A percentile compares a stretch with the other conserved stretches of the same genome.
These are phyloP conservation scores for Picochlorum costavermella DNA, from an alignment of 139 green algal species.

Conservation along the genomic window DNA sequence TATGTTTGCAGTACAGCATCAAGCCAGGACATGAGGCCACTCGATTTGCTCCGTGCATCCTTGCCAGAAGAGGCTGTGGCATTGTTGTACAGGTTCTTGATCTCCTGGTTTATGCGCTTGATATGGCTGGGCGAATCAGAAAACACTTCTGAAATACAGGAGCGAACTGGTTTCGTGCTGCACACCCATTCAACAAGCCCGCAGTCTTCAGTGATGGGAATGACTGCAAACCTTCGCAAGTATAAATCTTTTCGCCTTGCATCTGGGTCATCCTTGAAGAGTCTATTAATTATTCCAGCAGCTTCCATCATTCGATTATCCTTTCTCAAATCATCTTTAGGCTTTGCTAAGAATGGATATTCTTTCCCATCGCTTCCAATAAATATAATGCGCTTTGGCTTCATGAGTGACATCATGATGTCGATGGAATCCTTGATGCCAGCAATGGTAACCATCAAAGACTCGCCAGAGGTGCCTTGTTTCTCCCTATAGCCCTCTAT, in stretches of 20 bases:
- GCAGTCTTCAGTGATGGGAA: slow-evolving; percentile 88
- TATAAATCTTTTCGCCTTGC: slow-evolving; percentile 62
- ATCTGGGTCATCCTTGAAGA: slow-evolving; percentile 41
- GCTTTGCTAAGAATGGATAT: slow-evolving; percentile 95
- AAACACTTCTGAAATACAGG: slow-evolving; percentile 59
- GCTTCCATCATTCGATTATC: slow-evolving; percentile 97
- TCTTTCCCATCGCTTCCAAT: slow-evolving; percentile 64
- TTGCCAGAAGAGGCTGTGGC: slow-evolving; percentile 60
- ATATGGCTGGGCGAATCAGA: slow-evolving; percentile 21
- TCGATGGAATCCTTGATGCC: slow-evolving; percentile 72
- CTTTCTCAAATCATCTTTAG: slow-evolving; percentile 96
- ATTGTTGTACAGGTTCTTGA: slow-evolving; percentile 22
- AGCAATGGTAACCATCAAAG: slow-evolving; percentile 49
- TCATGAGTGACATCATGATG: slow-evolving; percentile 73
- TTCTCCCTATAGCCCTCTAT: background rate
- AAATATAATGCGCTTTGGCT: slow-evolving; percentile 78
- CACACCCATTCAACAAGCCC: slow-evolving; percentile 79
- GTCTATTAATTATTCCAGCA: slow-evolving; percentile 58
- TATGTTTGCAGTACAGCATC: slow-evolving; percentile 57
- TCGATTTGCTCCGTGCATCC: background rate
- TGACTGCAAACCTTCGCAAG: slow-evolving; percentile 73
- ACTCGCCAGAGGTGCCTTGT: background rate
- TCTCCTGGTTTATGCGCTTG: slow-evolving; percentile 12
- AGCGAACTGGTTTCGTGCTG: slow-evolving; percentile 51
- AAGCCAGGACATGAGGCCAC: slow-evolving; percentile 16